Evolutionary conservation across 208 protist genomes (phyloP).

Genomic region (Leishmania guyanensis): DNA sequence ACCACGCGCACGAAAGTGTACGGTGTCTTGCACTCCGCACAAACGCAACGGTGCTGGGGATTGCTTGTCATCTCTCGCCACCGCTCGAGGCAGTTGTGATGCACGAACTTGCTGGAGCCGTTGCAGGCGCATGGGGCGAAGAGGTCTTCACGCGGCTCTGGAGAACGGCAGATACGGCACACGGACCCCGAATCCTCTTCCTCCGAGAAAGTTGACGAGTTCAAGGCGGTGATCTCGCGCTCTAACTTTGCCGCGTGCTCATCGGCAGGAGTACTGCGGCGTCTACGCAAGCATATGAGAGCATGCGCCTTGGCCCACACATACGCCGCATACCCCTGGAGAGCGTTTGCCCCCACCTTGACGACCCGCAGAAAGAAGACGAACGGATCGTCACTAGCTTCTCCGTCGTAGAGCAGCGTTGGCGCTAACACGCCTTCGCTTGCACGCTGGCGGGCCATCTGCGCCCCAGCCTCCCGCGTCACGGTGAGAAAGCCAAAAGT

Average conservation of each 20-base stretch:
- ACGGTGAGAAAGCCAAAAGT: conserved; percentile 23
- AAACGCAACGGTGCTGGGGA: conserved; percentile 31
- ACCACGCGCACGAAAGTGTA: conserved; percentile 28
- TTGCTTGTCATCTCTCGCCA: conserved; percentile 38
- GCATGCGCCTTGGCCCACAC: neutral
- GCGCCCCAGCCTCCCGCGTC: conserved; percentile 13
- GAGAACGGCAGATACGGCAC: conserved; percentile 36
- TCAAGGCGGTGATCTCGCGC: conserved; percentile 18
- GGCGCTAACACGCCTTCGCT: neutral
- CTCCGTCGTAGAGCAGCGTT: conserved; percentile 16
- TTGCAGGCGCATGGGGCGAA: conserved; percentile 35
- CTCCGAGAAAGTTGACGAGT: conserved; percentile 4
- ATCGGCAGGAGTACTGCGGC: conserved; percentile 6
- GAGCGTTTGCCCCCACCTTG: conserved; percentile 4
- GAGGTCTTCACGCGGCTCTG: conserved; percentile 23
- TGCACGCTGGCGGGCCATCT: conserved; percentile 8
- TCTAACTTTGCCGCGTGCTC: conserved; percentile 13
- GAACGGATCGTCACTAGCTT: conserved; percentile 8
- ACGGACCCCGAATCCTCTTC: conserved; percentile 23
- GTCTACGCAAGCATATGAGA: neutral
- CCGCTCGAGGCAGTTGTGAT: conserved; percentile 31
- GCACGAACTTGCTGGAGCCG: conserved; percentile 33
- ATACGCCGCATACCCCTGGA: neutral
- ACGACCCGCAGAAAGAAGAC: conserved; percentile 14
- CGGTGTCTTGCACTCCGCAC: conserved; percentile 37